These are phyloP conservation scores for Fraxinus pennsylvanica DNA, from an alignment of 257 asterid species.

Conservation along the genomic window DNA sequence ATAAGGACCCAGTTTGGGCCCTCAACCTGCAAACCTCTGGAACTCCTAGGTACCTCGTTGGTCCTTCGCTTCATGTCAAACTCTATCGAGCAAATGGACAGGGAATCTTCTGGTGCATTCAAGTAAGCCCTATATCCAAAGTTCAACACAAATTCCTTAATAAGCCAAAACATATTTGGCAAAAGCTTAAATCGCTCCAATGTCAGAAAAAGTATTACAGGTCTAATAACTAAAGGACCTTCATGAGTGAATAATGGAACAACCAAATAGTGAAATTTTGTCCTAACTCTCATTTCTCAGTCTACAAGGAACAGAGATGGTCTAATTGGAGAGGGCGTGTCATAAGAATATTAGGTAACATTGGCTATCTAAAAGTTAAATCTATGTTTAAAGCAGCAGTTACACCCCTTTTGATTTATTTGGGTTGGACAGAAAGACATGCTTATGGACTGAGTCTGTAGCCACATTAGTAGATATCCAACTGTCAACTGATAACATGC, in stretches of 20 bases:
- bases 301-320: neutral
- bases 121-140: conserved; percentile 23
- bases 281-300: neutral
- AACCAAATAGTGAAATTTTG: neutral
- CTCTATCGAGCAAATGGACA: conserved; percentile 25
- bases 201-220: neutral
- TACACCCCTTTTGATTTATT: neutral
- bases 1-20: conserved; percentile 83
- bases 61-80: conserved; percentile 58
- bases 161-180: neutral
- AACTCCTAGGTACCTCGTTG: conserved; percentile 45
- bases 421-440: neutral
- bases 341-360: neutral
- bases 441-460: neutral
- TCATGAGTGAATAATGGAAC: neutral
- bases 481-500: neutral
- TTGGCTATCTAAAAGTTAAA: neutral
- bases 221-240: neutral
- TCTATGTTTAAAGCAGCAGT: neutral
- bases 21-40: conserved; percentile 52
- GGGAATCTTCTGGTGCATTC: conserved; percentile 37
- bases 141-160: neutral
- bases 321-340: neutral
- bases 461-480: neutral
- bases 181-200: neutral